These are phyloP conservation scores for Corrigiola litoralis DNA, from an alignment of 179 eudicot genomes.

Conservation along the genomic window DNA sequence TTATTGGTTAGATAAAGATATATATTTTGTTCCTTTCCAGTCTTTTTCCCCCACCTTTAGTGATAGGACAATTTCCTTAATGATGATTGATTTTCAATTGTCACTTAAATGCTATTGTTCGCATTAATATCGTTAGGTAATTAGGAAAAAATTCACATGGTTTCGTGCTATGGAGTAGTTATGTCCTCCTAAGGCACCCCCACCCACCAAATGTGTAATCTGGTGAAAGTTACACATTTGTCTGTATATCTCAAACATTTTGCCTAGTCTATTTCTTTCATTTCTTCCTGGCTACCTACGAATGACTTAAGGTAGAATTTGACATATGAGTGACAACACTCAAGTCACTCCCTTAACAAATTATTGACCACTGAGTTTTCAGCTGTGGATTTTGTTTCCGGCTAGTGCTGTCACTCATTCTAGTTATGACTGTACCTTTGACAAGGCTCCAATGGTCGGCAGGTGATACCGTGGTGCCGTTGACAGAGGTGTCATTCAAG, in stretches of 20 bases:
- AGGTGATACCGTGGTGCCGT: not conserved
- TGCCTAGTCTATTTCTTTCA: not conserved
- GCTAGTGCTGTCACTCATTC: not conserved
- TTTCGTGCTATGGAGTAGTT: conserved; percentile 1
- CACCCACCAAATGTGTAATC: not conserved
- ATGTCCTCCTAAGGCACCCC: not conserved
- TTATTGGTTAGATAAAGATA: conserved; percentile 18
- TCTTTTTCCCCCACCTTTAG: conserved; percentile 19
- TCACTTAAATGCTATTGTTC: conserved; percentile 26
- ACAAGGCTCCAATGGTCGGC: not conserved
- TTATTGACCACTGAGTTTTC: not conserved
- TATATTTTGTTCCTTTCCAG: conserved; percentile 9
- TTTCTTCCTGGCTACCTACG: not conserved
- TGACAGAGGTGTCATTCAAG: not conserved
- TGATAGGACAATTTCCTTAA: conserved; percentile 46
- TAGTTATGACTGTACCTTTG: conserved; percentile 2
- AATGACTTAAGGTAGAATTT: not conserved
- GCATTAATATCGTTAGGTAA: conserved; percentile 15
- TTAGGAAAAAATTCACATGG: conserved; percentile 10
- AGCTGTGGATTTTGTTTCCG: not conserved
- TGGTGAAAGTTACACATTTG: not conserved
- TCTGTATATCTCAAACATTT: not conserved
- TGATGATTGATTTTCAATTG: conserved; percentile 21
- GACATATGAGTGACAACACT: not conserved
- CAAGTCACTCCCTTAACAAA: not conserved